phyloP scores from a whole-genome alignment of 1,284 basidiomycete species.

The Cutaneotrichosporon sp. region DNA sequence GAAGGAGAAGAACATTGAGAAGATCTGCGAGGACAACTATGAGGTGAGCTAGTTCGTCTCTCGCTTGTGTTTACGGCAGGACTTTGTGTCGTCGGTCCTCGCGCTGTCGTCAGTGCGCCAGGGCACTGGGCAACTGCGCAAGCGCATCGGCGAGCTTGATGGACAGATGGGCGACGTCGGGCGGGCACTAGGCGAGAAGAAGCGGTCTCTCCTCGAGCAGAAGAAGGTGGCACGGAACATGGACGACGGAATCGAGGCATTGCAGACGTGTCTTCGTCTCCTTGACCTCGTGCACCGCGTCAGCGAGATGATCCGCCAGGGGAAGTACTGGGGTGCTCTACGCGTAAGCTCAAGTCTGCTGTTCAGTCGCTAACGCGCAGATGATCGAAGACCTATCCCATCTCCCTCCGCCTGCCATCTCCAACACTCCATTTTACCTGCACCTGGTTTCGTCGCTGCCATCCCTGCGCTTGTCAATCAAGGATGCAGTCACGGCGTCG shows the following conservation, averaged over 20 bases:
- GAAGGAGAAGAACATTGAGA: slow-evolving; percentile 94
- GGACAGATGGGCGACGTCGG: slow-evolving; percentile 63
- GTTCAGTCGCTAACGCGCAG: slow-evolving; percentile 8
- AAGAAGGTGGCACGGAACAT: slow-evolving; percentile 88
- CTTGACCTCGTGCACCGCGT: slow-evolving; percentile 93
- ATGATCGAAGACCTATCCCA: slow-evolving; percentile 80
- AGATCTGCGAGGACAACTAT: slow-evolving; percentile 91
- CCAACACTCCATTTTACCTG: slow-evolving; percentile 88
- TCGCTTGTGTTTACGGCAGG: slow-evolving; percentile 46
- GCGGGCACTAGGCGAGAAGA: slow-evolving; percentile 80
- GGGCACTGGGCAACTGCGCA: slow-evolving; percentile 53
- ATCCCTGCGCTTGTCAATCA: slow-evolving; percentile 79
- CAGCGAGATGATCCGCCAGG: slow-evolving; percentile 82
- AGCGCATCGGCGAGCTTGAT: slow-evolving; percentile 56
- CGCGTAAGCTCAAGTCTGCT: slow-evolving; percentile 61
- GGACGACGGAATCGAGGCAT: slow-evolving; percentile 90
- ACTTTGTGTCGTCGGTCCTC: slow-evolving; percentile 93
- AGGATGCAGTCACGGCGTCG: slow-evolving; percentile 86
- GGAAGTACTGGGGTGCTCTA: slow-evolving; percentile 93
- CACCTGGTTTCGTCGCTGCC: slow-evolving; percentile 88
- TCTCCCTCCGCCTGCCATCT: slow-evolving; percentile 81
- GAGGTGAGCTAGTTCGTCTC: slow-evolving; percentile 54
- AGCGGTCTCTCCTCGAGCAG: slow-evolving; percentile 77
- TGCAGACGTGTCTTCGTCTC: slow-evolving; percentile 86
- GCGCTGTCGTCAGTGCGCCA: slow-evolving; percentile 90